These are phyloP conservation scores for Strigomonas galati DNA, from an alignment of 208 protist genomes.

Conservation along the genomic window DNA sequence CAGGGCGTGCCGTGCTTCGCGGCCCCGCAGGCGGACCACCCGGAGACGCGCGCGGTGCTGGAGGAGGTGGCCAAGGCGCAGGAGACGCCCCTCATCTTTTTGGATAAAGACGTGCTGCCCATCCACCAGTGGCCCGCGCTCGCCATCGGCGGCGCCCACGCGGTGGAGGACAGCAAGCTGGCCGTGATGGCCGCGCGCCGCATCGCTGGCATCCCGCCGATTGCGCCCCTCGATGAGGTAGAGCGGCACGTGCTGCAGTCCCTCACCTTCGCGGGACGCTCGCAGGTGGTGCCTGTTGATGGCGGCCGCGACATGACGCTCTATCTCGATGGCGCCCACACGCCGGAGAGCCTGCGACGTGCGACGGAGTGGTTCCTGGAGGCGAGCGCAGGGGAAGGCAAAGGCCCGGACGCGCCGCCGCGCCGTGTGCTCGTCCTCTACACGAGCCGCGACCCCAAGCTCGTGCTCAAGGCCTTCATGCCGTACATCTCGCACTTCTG, in stretches of 20 bases:
- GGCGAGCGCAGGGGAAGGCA: slow-evolving; percentile 31
- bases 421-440: slow-evolving; percentile 80
- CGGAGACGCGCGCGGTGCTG: slow-evolving; percentile 53
- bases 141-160: slow-evolving; percentile 71
- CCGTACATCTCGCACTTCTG: slow-evolving; percentile 54
- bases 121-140: slow-evolving; percentile 65
- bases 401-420: background rate
- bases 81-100: slow-evolving; percentile 49
- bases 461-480: slow-evolving; percentile 78
- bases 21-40: slow-evolving; percentile 66
- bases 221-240: slow-evolving; percentile 51
- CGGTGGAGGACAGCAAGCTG: slow-evolving; percentile 82
- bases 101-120: slow-evolving; percentile 61
- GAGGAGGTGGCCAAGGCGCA: slow-evolving; percentile 35
- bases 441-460: slow-evolving; percentile 55
- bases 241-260: slow-evolving; percentile 54
- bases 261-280: slow-evolving; percentile 75
- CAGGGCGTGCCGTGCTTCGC: slow-evolving; percentile 63
- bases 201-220: slow-evolving; percentile 51
- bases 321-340: slow-evolving; percentile 90
- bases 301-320: slow-evolving; percentile 41
- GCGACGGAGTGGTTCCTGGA: slow-evolving; percentile 80
- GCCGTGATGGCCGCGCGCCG: slow-evolving; percentile 67
- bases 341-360: slow-evolving; percentile 63
- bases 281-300: slow-evolving; percentile 54